phyloP scores from a whole-genome alignment of 768 basidiomycete genomes.

The Hygrophorus pudorinus region DNA sequence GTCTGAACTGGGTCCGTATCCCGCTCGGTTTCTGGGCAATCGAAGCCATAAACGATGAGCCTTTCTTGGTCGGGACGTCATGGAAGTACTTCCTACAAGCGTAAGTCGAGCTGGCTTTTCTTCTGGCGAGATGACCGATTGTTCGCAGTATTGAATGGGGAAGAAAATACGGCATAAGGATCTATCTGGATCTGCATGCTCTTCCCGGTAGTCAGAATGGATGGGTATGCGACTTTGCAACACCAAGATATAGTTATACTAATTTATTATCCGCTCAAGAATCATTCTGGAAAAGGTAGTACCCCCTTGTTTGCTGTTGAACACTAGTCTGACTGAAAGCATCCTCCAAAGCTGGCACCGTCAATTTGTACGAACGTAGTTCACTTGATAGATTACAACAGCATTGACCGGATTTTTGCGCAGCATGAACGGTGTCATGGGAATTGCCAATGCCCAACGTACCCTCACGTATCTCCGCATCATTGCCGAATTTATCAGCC shows the following conservation, averaged over 20 bases:
- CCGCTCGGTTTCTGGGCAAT: slow-evolving; percentile 87
- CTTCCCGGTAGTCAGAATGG: slow-evolving; percentile 77
- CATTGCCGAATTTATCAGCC: slow-evolving; percentile 76
- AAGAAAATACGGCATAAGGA: slow-evolving; percentile 86
- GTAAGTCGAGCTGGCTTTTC: slow-evolving; percentile 16
- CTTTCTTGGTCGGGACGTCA: slow-evolving; percentile 65
- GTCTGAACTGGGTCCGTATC: slow-evolving; percentile 81
- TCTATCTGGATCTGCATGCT: slow-evolving; percentile 73
- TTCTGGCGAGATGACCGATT: slow-evolving; percentile 6
- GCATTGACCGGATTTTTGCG: slow-evolving; percentile 6
- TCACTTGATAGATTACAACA: slow-evolving; percentile 6
- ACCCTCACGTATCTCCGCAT: slow-evolving; percentile 75
- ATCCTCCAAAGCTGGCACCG: slow-evolving; percentile 30
- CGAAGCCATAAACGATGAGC: slow-evolving; percentile 64
- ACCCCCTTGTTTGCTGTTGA: background rate
- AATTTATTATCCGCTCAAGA: slow-evolving; percentile 17
- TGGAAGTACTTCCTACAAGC: slow-evolving; percentile 58
- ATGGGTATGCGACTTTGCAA: slow-evolving; percentile 34
- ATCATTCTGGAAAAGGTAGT: slow-evolving; percentile 42
- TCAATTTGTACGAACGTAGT: slow-evolving; percentile 47
- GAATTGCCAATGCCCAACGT: slow-evolving; percentile 80
- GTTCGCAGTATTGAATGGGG: slow-evolving; percentile 58
- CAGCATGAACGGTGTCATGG: slow-evolving; percentile 74
- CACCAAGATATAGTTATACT: background rate
- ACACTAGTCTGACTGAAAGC: slow-evolving; percentile 16